Evolutionary conservation across 768 basidiomycete genomes (phyloP), one percentile per base, ranked within the genome.

Genomic region (Pulveroboletus ravenelii): DNA sequence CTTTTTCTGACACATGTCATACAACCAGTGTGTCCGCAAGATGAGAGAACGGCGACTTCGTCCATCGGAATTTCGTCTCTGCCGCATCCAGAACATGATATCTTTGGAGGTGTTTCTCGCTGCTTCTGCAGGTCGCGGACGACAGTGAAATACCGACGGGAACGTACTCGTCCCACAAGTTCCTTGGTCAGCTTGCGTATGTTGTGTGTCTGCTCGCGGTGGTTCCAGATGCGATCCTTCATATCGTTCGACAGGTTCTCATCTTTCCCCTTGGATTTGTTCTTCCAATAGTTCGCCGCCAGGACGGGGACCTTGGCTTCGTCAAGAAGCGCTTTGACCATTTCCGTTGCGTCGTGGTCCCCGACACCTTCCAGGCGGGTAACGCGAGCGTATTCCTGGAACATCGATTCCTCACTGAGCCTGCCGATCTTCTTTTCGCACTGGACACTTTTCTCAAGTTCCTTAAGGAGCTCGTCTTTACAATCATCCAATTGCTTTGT

Each of bases 11-110:
- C 87, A 62, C 91, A 93, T 3, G 74, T 68, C 58, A 80, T 65
- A 60, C 91, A 93, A 3, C 93, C 92, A 62, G 81, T 84, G 64
- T 97, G 93, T 8, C 93, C 93, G 57, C 93, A 97, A 18, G 90
- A 92, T 5, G 93, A 94, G 31, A 95, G 75, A 4, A 96, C 85
- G 18, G 90, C 86, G 49, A 91, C 74, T 47, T 93, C 86, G 10
- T 75, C 71, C 55, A 85, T 74, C 2, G 80, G 80, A 34, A 89
- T 67, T 50, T 72, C 71, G 41, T 78, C 70, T 41, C 76, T 74
- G 27, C 71, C 71, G 58, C 89, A 93, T 35, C 66, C 65, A 5
- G 85, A 82, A 56, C 90, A 92, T 9, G 76, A 67, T 35, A 87
- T 74, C 27, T 72, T 69, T 15, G 81, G 75, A 9, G 84, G 82